These are phyloP conservation scores for Diaporthe velutina DNA, from an alignment of 2,329 filamentous ascomycete genomes.

Conservation along the genomic window DNA sequence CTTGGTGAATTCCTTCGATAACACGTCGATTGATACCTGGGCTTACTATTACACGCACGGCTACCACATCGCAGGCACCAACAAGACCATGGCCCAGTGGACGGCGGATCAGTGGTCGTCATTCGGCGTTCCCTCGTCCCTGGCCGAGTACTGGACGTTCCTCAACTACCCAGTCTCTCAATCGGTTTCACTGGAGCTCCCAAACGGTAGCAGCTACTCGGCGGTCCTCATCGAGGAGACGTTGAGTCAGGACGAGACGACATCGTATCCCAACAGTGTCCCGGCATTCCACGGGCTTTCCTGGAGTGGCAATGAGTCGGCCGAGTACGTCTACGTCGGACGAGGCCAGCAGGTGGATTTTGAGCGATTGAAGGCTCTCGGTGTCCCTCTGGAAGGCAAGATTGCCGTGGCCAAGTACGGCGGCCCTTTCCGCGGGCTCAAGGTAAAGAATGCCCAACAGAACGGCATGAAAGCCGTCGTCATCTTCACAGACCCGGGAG, in stretches of 20 bases:
- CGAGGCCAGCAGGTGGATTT: slow-evolving; percentile 91
- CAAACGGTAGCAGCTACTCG: slow-evolving; percentile 7
- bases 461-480: slow-evolving; percentile 88
- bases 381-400: slow-evolving; percentile 83
- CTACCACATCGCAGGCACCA: slow-evolving; percentile 53
- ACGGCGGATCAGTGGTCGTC: slow-evolving; percentile 53
- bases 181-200: slow-evolving; percentile 45
- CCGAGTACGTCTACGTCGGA: slow-evolving; percentile 88
- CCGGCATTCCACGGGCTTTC: slow-evolving; percentile 90
- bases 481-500: slow-evolving; percentile 89
- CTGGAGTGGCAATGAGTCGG: slow-evolving; percentile 91
- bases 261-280: slow-evolving; percentile 7
- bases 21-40: slow-evolving; percentile 53
- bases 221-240: slow-evolving; percentile 11
- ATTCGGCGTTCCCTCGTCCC: slow-evolving; percentile 50
- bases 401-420: slow-evolving; percentile 92
- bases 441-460: slow-evolving; percentile 92
- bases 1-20: slow-evolving; percentile 53
- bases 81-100: slow-evolving; percentile 54
- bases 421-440: slow-evolving; percentile 87
- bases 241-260: slow-evolving; percentile 17
- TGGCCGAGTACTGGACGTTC: slow-evolving; percentile 68
- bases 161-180: slow-evolving; percentile 72
- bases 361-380: slow-evolving; percentile 81
- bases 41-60: slow-evolving; percentile 55